Evolutionary conservation across 305 asterid species (phyloP).

Genomic region (Ajuga reptans): DNA sequence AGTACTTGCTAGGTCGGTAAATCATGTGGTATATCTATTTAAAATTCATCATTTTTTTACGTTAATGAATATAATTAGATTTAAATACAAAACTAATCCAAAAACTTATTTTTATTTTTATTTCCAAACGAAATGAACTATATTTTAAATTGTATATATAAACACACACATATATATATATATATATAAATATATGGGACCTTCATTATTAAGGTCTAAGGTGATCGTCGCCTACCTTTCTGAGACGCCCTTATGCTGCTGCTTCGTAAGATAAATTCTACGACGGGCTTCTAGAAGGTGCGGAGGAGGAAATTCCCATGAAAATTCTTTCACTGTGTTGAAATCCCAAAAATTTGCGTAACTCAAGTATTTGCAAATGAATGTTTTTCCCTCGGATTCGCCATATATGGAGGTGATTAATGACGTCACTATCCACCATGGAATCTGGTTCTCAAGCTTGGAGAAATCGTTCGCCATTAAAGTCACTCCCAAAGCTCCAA

Average conservation of each 20-base stretch:
- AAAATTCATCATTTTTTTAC: too few relatives aligned
- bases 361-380: not conserved
- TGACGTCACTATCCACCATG: constrained; percentile 4
- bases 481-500: not conserved
- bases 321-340: not conserved
- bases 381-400: not conserved
- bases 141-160: too few relatives aligned
- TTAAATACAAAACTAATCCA: too few relatives aligned
- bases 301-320: constrained; percentile 20
- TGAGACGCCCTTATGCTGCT: not conserved
- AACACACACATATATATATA: too few relatives aligned
- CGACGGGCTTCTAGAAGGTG: constrained; percentile 33
- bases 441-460: constrained; percentile 33
- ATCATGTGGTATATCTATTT: too few relatives aligned
- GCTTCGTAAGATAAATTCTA: not conserved
- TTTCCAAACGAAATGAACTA: too few relatives aligned
- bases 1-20: too few relatives aligned
- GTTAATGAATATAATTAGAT: too few relatives aligned
- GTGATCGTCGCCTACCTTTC: too few relatives aligned
- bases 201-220: too few relatives aligned
- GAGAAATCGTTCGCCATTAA: constrained; percentile 1
- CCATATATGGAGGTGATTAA: constrained; percentile 1
- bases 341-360: not conserved
- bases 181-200: too few relatives aligned
- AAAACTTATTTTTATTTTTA: too few relatives aligned